These are phyloP conservation scores for Ambrosia artemisiifolia DNA, from an alignment of 129 eudicot genomes.

Conservation along the genomic window DNA sequence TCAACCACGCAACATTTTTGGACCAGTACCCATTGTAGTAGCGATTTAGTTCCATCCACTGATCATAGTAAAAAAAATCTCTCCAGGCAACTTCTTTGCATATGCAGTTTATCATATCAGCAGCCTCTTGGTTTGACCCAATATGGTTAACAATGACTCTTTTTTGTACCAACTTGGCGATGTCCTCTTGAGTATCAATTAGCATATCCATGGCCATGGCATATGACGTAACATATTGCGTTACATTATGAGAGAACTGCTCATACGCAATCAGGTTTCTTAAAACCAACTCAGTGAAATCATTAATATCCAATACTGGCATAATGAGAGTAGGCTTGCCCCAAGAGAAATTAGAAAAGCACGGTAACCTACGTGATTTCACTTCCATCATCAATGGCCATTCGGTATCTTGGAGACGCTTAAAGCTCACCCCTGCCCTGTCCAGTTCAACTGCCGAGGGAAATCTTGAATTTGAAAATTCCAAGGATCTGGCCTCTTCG, in stretches of 20 bases:
- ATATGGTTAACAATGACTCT: conserved; percentile 4
- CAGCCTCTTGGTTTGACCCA: conserved; percentile 11
- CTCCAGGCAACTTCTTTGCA: conserved; percentile 13
- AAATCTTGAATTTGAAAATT: background rate
- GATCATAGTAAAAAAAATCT: background rate
- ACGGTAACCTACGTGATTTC: background rate
- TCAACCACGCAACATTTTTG: conserved; percentile 7
- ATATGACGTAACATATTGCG: conserved; percentile 12
- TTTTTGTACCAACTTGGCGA: conserved; percentile 10
- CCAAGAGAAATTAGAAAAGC: conserved; percentile 1
- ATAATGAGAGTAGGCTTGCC: conserved; percentile 9
- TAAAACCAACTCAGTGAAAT: conserved; percentile 13
- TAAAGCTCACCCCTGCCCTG: conserved; percentile 17
- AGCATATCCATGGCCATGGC: conserved; percentile 6
- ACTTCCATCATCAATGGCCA: background rate
- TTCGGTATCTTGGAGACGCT: background rate
- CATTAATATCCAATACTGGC: background rate
- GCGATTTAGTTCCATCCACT: background rate
- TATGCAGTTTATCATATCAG: conserved; percentile 6
- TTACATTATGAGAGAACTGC: background rate
- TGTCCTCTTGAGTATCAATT: conserved; percentile 8
- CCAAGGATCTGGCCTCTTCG: background rate
- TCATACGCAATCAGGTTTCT: conserved; percentile 28
- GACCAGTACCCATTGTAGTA: background rate
- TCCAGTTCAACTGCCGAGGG: background rate